phyloP scores from a whole-genome alignment of 2,329 filamentous ascomycete genomes.

The Magnaporthiopsis poae region DNA sequence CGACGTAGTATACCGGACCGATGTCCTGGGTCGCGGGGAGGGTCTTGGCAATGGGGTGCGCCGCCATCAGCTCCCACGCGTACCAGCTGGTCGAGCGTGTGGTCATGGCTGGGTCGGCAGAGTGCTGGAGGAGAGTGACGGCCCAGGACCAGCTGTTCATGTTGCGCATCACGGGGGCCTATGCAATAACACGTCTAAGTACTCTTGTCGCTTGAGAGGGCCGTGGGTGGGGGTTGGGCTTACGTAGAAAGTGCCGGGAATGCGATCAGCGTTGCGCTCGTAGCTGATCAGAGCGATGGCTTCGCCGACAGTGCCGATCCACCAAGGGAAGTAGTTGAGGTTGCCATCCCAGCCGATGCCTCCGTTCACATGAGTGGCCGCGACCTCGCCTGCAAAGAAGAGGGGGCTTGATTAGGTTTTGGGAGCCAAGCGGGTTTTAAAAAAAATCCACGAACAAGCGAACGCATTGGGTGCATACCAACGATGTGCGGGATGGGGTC shows the following conservation, averaged over 20 bases:
- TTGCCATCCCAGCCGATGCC: conserved; percentile 30
- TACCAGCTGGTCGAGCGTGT: conserved; percentile 42
- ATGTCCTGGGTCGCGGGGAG: conserved; percentile 31
- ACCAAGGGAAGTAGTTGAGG: conserved; percentile 10
- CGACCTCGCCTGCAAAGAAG: conserved; percentile 35
- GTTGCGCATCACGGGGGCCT: conserved; percentile 38
- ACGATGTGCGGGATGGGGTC: conserved; percentile 7
- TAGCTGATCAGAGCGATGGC: conserved; percentile 11
- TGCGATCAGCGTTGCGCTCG: conserved; percentile 11
- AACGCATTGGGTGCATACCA: neutral
- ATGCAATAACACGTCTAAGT: neutral
- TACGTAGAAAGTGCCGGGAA: conserved; percentile 9
- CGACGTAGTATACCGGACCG: conserved; percentile 39
- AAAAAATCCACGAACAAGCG: neutral
- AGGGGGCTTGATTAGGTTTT: neutral
- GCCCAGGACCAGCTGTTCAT: conserved; percentile 42
- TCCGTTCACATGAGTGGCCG: conserved; percentile 42
- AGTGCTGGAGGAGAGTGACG: conserved; percentile 40
- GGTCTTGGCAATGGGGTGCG: conserved; percentile 34
- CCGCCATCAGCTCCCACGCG: conserved; percentile 38
- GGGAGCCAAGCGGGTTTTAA: conserved; percentile 9
- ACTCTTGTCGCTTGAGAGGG: neutral
- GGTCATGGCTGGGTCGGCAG: conserved; percentile 37
- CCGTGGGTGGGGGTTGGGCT: neutral
- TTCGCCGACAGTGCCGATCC: conserved; percentile 10